These are phyloP conservation scores for Bremia lactucae DNA, from an alignment of 352 stramenopile genomes.

Conservation along the genomic window DNA sequence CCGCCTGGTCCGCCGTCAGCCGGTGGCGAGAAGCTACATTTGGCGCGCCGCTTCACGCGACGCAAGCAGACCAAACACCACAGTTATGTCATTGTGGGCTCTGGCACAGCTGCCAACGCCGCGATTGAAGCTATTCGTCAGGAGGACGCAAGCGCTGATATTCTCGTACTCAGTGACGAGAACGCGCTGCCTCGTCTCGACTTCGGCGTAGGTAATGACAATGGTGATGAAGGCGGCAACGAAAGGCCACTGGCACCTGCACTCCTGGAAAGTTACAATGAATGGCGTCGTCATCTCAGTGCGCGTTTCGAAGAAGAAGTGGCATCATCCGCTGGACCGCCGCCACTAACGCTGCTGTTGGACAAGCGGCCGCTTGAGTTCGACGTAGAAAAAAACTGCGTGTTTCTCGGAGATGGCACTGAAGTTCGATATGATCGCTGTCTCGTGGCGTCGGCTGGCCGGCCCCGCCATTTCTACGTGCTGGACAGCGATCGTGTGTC, in stretches of 20 bases:
- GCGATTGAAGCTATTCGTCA: slow-evolving; percentile 88
- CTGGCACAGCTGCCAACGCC: slow-evolving; percentile 79
- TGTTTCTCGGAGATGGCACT: slow-evolving; percentile 71
- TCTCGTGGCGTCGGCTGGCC: slow-evolving; percentile 75
- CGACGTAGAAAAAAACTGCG: slow-evolving; percentile 78
- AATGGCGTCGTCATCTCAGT: slow-evolving; percentile 82
- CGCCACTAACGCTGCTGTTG: slow-evolving; percentile 66
- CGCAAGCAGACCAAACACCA: slow-evolving; percentile 72
- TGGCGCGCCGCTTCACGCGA: slow-evolving; percentile 48
- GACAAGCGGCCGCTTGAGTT: slow-evolving; percentile 68
- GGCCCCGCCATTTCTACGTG: slow-evolving; percentile 82
- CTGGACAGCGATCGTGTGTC: slow-evolving; percentile 73
- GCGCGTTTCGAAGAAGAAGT: slow-evolving; percentile 68
- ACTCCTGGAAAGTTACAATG: slow-evolving; percentile 83
- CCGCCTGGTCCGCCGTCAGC: not conserved
- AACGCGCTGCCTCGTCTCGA: slow-evolving; percentile 51
- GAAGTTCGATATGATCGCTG: slow-evolving; percentile 81
- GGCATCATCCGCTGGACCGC: slow-evolving; percentile 6
- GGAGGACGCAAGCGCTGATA: slow-evolving; percentile 60
- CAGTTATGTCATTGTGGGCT: slow-evolving; percentile 84
- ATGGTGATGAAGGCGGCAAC: slow-evolving; percentile 11
- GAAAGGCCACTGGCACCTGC: slow-evolving; percentile 30
- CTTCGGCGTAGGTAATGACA: slow-evolving; percentile 14
- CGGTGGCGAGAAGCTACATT: slow-evolving; percentile 10
- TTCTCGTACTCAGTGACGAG: slow-evolving; percentile 85